Evolutionary conservation across 2,329 filamentous ascomycete genomes (phyloP).

Genomic region (Didymella keratinophila): DNA sequence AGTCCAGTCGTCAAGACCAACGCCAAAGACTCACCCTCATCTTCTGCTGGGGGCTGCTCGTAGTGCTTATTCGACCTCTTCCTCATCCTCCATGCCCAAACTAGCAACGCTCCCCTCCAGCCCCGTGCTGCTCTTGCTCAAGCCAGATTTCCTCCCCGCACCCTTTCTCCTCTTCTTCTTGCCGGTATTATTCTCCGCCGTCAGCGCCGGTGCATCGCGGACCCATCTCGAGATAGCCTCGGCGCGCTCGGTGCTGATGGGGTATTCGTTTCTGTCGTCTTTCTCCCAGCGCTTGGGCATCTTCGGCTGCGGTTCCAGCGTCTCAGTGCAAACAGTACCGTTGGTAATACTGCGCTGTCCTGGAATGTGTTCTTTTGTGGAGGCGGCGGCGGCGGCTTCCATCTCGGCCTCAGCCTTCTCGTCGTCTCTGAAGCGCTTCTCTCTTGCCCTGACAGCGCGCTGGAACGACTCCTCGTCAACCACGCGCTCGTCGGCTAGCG

Average conservation of each 20-base stretch:
- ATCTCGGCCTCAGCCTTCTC: conserved; percentile 55
- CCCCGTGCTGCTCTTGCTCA: background rate
- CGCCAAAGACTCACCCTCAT: no score
- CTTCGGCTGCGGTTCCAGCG: no score
- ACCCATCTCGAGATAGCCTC: conserved; percentile 76
- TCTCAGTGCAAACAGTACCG: no score
- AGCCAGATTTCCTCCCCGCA: background rate
- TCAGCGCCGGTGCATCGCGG: conserved; percentile 54
- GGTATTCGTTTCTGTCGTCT: conserved; percentile 73
- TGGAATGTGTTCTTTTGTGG: no score
- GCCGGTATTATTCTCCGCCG: conserved; percentile 40
- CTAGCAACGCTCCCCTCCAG: background rate
- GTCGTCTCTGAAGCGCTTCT: conserved; percentile 64
- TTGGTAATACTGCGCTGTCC: no score
- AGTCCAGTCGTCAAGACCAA: no score
- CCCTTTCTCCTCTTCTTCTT: conserved; percentile 35
- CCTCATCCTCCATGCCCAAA: background rate
- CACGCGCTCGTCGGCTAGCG: conserved; percentile 72
- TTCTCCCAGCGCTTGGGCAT: conserved; percentile 66
- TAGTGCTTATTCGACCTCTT: background rate
- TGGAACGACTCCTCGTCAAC: conserved; percentile 72
- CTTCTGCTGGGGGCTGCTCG: no score
- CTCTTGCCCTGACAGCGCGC: conserved; percentile 67
- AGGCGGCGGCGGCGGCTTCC: background rate
- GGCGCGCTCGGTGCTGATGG: conserved; percentile 73